phyloP scores from a whole-genome alignment of 2,329 filamentous ascomycete genomes.

The Alternaria sp. region DNA sequence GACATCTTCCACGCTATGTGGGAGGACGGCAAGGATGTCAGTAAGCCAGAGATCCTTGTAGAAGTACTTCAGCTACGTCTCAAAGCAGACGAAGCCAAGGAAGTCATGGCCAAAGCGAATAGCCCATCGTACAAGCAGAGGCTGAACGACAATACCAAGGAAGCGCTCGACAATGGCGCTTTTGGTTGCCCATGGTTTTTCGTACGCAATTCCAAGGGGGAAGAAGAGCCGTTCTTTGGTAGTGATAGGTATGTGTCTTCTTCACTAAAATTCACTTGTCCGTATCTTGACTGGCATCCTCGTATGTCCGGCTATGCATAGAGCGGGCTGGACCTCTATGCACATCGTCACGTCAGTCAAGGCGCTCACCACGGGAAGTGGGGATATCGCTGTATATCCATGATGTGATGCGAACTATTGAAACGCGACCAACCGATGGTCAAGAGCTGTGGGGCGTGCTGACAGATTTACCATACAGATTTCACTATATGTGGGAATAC shows the following conservation, averaged over 20 bases:
- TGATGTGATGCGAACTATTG: slow-evolving; percentile 23
- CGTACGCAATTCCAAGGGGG: slow-evolving; percentile 67
- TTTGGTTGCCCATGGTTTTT: slow-evolving; percentile 82
- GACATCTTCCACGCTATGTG: slow-evolving; percentile 70
- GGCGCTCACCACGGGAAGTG: slow-evolving; percentile 18
- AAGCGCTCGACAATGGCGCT: slow-evolving; percentile 71
- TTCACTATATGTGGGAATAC: slow-evolving; percentile 74
- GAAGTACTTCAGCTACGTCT: slow-evolving; percentile 60
- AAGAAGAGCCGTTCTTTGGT: slow-evolving; percentile 76
- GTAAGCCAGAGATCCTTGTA: slow-evolving; percentile 64
- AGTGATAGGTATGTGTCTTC: slow-evolving; percentile 68
- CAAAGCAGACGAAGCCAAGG: slow-evolving; percentile 60
- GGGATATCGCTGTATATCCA: slow-evolving; percentile 4
- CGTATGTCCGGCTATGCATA: background rate
- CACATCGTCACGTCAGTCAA: slow-evolving; percentile 15
- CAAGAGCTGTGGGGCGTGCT: slow-evolving; percentile 17
- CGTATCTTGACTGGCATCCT: slow-evolving; percentile 1
- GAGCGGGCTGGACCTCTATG: slow-evolving; percentile 5
- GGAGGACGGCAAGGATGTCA: slow-evolving; percentile 67
- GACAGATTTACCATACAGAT: slow-evolving; percentile 55
- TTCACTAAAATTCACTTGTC: background rate
- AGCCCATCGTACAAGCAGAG: slow-evolving; percentile 62
- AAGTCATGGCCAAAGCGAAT: slow-evolving; percentile 64
- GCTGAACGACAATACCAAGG: slow-evolving; percentile 68
- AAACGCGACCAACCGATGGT: slow-evolving; percentile 19